Percentiles rank a stretch among this genome's conserved stretches.
These are phyloP conservation scores for Lagenaria siceraria DNA, from an alignment of 306 rosid genomes.

Conservation along the genomic window DNA sequence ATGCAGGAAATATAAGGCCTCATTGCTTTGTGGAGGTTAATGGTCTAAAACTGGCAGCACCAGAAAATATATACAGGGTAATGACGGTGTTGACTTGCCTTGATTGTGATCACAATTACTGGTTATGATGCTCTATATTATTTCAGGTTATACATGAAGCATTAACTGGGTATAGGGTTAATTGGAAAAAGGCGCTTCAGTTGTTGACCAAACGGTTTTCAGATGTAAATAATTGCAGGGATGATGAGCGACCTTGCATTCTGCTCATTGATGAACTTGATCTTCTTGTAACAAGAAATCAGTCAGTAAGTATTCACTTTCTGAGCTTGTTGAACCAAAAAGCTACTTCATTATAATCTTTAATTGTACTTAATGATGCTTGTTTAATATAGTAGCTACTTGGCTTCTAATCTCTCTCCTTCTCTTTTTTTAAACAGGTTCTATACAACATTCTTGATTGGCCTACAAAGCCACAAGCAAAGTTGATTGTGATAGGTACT, in stretches of 20 bases:
- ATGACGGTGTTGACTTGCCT: constrained; percentile 4
- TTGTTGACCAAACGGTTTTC: constrained; percentile 69
- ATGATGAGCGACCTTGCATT: constrained; percentile 76
- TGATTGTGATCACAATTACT: constrained; percentile 5
- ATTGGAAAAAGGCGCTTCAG: constrained; percentile 90
- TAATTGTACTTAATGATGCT: not conserved
- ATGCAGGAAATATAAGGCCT: constrained; percentile 59
- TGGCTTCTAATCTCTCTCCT: not conserved
- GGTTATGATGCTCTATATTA: constrained; percentile 10
- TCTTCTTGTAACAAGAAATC: constrained; percentile 95
- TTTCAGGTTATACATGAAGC: constrained; percentile 86
- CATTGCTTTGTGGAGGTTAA: constrained; percentile 89
- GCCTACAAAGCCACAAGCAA: constrained; percentile 91
- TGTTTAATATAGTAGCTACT: not conserved
- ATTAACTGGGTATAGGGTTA: constrained; percentile 69
- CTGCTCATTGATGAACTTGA: constrained; percentile 95
- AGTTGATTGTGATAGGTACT: constrained; percentile 76
- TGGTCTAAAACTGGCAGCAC: constrained; percentile 84
- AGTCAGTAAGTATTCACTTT: constrained; percentile 51
- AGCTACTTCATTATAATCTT: not conserved
- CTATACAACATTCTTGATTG: constrained; percentile 91
- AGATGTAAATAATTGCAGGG: constrained; percentile 52
- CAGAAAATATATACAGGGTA: constrained; percentile 84
- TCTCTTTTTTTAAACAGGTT: constrained; percentile 33
- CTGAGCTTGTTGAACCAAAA: not conserved